Conservation (phyloP, 768 basidiomycete species). For the Rhizopogon salebrosus region DNA sequence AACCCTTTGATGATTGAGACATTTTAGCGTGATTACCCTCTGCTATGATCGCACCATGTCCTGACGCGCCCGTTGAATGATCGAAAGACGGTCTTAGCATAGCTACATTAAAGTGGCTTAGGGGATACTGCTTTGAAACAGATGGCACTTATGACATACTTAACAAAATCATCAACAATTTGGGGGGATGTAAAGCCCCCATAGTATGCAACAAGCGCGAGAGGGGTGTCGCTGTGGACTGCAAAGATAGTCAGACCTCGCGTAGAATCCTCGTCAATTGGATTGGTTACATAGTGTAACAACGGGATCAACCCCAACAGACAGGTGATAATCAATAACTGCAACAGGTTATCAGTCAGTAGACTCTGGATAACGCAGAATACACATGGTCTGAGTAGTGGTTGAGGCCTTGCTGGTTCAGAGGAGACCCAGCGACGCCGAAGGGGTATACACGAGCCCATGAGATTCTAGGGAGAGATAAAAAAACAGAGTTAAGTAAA, state of each 20-base stretch:
- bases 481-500: not conserved
- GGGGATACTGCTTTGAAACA: no score
- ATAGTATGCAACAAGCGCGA: slow-evolving; percentile 43
- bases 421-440: slow-evolving; percentile 40
- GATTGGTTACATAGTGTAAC: slow-evolving; percentile 42
- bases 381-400: slow-evolving; percentile 7
- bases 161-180: slow-evolving; percentile 43
- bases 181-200: slow-evolving; percentile 42
- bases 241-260: not conserved
- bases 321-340: slow-evolving; percentile 43
- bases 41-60: slow-evolving; percentile 30
- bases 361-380: slow-evolving; percentile 30
- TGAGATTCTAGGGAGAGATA: slow-evolving; percentile 31
- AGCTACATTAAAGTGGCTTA: slow-evolving; percentile 24
- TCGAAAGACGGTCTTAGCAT: slow-evolving; percentile 45
- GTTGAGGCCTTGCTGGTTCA: slow-evolving; percentile 40
- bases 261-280: not conserved
- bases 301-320: slow-evolving; percentile 39
- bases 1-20: slow-evolving; percentile 27
- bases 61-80: slow-evolving; percentile 44
- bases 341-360: slow-evolving; percentile 26
- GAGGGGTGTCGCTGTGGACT: slow-evolving; percentile 49
- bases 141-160: slow-evolving; percentile 23
- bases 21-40: not conserved
- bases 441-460: slow-evolving; percentile 26